Evolutionary conservation across 2,329 filamentous ascomycete species (phyloP), one percentile per base, ranked within the genome.

Genomic region (Trichoderma afroharzianum): DNA sequence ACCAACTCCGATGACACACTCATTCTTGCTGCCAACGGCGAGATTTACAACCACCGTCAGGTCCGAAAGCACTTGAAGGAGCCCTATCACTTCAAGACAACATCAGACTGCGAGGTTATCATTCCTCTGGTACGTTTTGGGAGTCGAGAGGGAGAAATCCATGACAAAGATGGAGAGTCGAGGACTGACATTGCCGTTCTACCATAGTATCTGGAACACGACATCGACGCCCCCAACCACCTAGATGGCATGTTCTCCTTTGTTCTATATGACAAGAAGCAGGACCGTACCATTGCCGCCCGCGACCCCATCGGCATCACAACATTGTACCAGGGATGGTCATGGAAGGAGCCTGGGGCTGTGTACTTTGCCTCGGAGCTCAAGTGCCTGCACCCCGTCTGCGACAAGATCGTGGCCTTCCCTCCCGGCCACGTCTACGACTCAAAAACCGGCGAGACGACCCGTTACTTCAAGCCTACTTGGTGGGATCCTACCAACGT

Each of bases 161-260:
- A 8, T 39, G 18, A 21, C 28, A 6, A 32, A 33, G 28, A 12
- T 32, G 6, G 14, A 57, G 63, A n/a, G 55, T 2, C n/a, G 12
- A 11, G 15, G 11, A 18, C 39, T 68, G 14, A 68, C 14, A 3
- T 28, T 33, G 21, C 14, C n/a, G n/a, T 14, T 53, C 14, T 36
- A 39, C 33, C 26, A 28, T 55, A 97, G 93, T 99, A 99, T 82
- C 88, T 94, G 85, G 91, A 98, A 83, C 89, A 97, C 88, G 96
- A 91, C 79, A 87, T 97, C 76, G 94, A 98, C 79, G 94, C 95
- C 72, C 95, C 96, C 74, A 96, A 95, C 83, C 87, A 94, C 83
- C 90, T 99, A 76, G 96, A 99, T 82, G 96, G 96, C 85, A 99
- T 99, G 96, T 99, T 99, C 88, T 98, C 95, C 18, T 99, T 97